Conservation (phyloP, 2,329 filamentous ascomycete species). For the Didymella sp. region DNA sequence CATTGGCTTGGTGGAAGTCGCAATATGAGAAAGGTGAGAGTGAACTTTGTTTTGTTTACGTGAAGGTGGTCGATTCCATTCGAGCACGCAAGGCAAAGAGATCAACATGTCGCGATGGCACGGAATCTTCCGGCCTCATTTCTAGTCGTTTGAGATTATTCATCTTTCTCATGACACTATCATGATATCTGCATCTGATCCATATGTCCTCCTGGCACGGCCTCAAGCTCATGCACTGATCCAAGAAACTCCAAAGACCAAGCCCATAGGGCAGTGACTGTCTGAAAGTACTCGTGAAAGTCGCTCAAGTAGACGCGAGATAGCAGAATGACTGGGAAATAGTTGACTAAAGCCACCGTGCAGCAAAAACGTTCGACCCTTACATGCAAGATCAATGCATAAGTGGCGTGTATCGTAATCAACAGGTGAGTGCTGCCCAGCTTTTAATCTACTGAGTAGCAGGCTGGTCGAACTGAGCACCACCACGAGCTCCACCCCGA, state of each 20-base stretch:
- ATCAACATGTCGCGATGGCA: slow-evolving; percentile 3
- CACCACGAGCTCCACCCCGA: slow-evolving; percentile 50
- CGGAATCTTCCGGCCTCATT: slow-evolving; percentile 1
- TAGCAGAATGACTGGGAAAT: slow-evolving; percentile 5
- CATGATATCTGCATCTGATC: slow-evolving; percentile 7
- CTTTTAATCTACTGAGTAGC: slow-evolving; percentile 26
- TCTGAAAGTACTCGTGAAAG: slow-evolving; percentile 25
- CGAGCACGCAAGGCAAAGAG: no score
- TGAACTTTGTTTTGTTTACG: no score
- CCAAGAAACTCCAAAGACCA: slow-evolving; percentile 18
- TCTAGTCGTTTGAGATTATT: slow-evolving; percentile 7
- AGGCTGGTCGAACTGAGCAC: slow-evolving; percentile 36
- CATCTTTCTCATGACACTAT: slow-evolving; percentile 13
- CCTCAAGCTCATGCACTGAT: slow-evolving; percentile 12
- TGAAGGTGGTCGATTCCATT: no score
- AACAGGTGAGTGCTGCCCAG: no score
- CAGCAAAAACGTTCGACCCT: background rate
- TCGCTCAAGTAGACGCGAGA: slow-evolving; percentile 26
- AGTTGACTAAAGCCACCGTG: slow-evolving; percentile 1
- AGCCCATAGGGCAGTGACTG: slow-evolving; percentile 23
- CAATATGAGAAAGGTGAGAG: no score
- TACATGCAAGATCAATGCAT: background rate
- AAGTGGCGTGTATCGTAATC: no score
- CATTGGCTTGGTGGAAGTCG: no score
- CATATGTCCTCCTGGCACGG: slow-evolving; percentile 3